phyloP scores from a whole-genome alignment of 2,329 filamentous ascomycete species.

The Blastomyces emzantsi region DNA sequence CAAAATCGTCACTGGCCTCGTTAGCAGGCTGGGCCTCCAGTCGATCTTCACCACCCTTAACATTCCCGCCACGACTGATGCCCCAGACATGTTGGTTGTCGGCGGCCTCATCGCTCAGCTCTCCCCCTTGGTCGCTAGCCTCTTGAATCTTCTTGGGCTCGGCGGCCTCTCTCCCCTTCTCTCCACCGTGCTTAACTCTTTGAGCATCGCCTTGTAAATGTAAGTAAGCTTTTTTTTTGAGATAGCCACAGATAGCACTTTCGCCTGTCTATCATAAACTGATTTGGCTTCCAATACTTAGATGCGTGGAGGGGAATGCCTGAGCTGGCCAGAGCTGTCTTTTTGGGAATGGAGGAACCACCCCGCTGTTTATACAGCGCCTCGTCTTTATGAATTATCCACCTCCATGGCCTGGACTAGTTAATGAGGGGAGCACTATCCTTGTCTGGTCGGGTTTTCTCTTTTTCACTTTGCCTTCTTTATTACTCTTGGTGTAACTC shows the following conservation, averaged over 20 bases:
- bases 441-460: not conserved
- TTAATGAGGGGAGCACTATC: not conserved
- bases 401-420: not conserved
- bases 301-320: not conserved
- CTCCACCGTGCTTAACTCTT: not conserved
- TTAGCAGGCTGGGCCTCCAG: not conserved
- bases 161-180: not conserved
- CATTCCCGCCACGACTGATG: not conserved
- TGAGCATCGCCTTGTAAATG: constrained; percentile 1
- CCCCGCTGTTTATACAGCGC: not conserved
- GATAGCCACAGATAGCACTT: not conserved
- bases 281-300: not conserved
- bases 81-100: not conserved
- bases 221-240: not conserved
- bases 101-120: constrained; percentile 5
- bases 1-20: not conserved
- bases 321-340: not conserved
- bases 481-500: not conserved
- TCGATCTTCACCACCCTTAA: constrained; percentile 1
- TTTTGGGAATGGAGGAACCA: not conserved
- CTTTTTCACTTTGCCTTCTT: not conserved
- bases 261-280: not conserved
- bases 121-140: not conserved
- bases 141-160: not conserved
- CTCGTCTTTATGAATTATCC: not conserved